Conservation (phyloP, 768 basidiomycete genomes). For the Boletus patriciae region DNA sequence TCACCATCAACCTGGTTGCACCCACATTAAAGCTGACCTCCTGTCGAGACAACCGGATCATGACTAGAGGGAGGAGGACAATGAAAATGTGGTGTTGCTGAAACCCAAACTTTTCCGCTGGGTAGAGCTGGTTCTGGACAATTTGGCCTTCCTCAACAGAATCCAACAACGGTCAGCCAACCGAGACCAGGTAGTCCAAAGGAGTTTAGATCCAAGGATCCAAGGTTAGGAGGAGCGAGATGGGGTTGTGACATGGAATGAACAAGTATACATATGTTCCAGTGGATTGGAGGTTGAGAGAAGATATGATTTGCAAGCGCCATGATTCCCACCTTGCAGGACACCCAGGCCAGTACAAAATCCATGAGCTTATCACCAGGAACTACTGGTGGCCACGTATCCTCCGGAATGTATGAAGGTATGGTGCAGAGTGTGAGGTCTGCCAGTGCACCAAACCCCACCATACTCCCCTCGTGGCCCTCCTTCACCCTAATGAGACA, state of each 20-base stretch:
- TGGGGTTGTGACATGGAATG: constrained; percentile 3
- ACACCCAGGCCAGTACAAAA: constrained; percentile 30
- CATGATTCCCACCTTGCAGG: constrained; percentile 29
- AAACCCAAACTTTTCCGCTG: constrained; percentile 10
- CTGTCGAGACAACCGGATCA: constrained; percentile 29
- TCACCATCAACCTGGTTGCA: constrained; percentile 31
- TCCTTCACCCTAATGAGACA: constrained; percentile 17
- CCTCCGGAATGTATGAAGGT: constrained; percentile 14
- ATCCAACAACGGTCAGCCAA: neutral
- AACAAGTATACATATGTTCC: constrained; percentile 28
- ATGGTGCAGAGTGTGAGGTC: constrained; percentile 27
- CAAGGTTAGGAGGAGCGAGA: neutral
- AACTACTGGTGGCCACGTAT: constrained; percentile 35
- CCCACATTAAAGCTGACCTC: constrained; percentile 26
- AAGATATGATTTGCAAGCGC: constrained; percentile 16
- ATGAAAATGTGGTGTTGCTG: constrained; percentile 15
- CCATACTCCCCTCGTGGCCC: constrained; percentile 3
- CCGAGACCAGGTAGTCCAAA: neutral
- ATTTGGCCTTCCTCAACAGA: neutral
- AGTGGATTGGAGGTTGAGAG: constrained; percentile 10
- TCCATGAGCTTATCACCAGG: constrained; percentile 18
- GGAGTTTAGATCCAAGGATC: too few relatives aligned
- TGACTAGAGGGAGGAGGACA: constrained; percentile 18
- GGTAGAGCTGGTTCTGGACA: neutral
- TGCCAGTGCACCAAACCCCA: constrained; percentile 30